Conservation (phyloP, 768 basidiomycete genomes). For the Zangia roseola region DNA sequence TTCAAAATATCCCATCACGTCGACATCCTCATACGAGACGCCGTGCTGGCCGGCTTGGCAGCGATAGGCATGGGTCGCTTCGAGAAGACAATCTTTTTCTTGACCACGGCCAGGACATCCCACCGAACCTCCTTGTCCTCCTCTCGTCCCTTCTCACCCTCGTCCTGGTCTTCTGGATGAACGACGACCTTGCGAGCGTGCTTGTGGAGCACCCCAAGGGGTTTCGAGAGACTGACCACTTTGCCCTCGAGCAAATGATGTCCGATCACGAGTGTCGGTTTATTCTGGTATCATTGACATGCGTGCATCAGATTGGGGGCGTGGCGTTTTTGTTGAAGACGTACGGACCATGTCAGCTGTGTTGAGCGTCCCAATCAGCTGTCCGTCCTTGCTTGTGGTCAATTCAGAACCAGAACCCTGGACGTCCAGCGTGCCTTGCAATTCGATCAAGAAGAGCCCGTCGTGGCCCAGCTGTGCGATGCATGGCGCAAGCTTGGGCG, state of each 20-base stretch:
- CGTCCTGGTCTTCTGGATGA: neutral
- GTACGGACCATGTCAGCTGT: slow-evolving; percentile 60
- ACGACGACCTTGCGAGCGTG: slow-evolving; percentile 3
- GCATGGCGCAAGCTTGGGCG: slow-evolving; percentile 53
- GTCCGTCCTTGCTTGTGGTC: slow-evolving; percentile 54
- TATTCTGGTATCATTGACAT: slow-evolving; percentile 46
- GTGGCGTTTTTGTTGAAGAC: no score
- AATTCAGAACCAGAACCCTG: slow-evolving; percentile 48
- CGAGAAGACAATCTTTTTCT: slow-evolving; percentile 79
- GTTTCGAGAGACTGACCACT: slow-evolving; percentile 71
- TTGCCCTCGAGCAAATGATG: slow-evolving; percentile 92
- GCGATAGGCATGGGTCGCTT: slow-evolving; percentile 79
- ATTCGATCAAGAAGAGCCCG: slow-evolving; percentile 80
- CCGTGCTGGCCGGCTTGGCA: slow-evolving; percentile 19
- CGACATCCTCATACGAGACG: slow-evolving; percentile 18
- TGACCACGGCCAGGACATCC: slow-evolving; percentile 69
- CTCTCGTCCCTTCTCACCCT: neutral
- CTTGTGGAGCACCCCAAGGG: slow-evolving; percentile 70
- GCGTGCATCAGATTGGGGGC: neutral
- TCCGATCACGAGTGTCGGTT: slow-evolving; percentile 78
- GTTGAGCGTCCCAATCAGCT: slow-evolving; percentile 74
- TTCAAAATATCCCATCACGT: neutral
- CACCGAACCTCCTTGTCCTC: slow-evolving; percentile 38
- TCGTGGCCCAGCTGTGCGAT: slow-evolving; percentile 75
- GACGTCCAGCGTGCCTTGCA: slow-evolving; percentile 81